phyloP scores from a whole-genome alignment of 2,329 filamentous ascomycete species.

The Aspergillus ustus region DNA sequence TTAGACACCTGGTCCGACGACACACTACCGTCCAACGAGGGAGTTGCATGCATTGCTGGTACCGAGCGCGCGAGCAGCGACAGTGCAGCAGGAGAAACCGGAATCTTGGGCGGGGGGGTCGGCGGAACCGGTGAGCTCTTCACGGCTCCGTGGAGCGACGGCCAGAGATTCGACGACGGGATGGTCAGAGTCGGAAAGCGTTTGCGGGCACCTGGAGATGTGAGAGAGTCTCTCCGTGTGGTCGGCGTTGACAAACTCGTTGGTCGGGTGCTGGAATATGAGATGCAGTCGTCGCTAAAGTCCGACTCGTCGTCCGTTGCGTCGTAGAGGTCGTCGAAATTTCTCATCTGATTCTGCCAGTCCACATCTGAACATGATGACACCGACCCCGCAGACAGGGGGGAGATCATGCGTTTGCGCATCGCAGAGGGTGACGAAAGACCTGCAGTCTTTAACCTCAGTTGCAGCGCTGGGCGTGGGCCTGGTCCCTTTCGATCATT shows the following conservation, averaged over 20 bases:
- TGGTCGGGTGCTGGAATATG: constrained; percentile 54
- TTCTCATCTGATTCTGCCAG: constrained; percentile 67
- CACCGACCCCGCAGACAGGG: constrained; percentile 36
- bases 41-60: constrained; percentile 77
- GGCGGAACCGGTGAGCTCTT: constrained; percentile 54
- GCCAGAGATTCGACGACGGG: constrained; percentile 62
- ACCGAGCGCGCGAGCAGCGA: constrained; percentile 73
- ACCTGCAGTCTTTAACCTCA: constrained; percentile 41
- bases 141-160: constrained; percentile 58
- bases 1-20: constrained; percentile 84
- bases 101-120: constrained; percentile 61
- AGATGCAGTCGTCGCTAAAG: constrained; percentile 53
- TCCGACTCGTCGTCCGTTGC: constrained; percentile 78
- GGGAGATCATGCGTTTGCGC: constrained; percentile 36
- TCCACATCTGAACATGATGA: constrained; percentile 59
- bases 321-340: constrained; percentile 88
- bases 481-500: constrained; percentile 12
- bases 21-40: constrained; percentile 86
- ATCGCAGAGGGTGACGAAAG: constrained; percentile 30
- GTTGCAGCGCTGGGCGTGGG: constrained; percentile 36
- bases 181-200: constrained; percentile 65
- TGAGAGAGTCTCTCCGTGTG: constrained; percentile 43
- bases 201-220: constrained; percentile 47
- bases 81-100: constrained; percentile 76
- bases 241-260: constrained; percentile 51